Conservation (phyloP, 352 stramenopile species). For the Pythium graminicola region DNA sequence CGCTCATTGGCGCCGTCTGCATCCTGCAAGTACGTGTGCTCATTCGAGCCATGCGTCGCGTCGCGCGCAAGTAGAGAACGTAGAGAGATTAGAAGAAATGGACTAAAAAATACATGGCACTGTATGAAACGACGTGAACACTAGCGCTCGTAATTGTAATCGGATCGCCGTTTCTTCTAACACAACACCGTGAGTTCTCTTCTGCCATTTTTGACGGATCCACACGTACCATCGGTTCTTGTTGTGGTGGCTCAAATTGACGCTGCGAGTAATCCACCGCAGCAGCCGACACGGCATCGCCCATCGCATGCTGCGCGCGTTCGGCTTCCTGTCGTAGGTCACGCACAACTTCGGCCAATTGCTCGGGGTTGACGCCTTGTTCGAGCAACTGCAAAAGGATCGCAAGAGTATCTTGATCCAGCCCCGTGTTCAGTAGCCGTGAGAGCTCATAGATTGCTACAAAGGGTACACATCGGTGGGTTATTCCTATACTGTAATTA, state of each 20-base stretch:
- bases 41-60: constrained; percentile 47
- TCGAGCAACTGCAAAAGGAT: constrained; percentile 86
- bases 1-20: constrained; percentile 33
- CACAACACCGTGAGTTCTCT: background rate
- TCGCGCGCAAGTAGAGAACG: constrained; percentile 33
- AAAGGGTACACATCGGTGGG: no score
- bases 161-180: constrained; percentile 29
- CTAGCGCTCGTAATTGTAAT: constrained; percentile 16
- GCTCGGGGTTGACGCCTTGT: constrained; percentile 87
- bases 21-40: constrained; percentile 47
- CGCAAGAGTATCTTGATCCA: constrained; percentile 83
- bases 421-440: constrained; percentile 83
- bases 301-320: constrained; percentile 1
- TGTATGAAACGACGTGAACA: background rate
- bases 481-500: no score
- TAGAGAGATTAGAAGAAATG: background rate
- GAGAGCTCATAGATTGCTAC: constrained; percentile 87
- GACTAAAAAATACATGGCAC: no score
- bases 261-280: constrained; percentile 11
- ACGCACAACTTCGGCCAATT: constrained; percentile 83
- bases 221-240: constrained; percentile 19
- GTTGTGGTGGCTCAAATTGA: constrained; percentile 18
- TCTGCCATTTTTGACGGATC: background rate
- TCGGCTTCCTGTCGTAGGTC: constrained; percentile 76
- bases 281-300: background rate